These are phyloP conservation scores for Lantana camara DNA, from an alignment of 257 asterid species.

Conservation along the genomic window DNA sequence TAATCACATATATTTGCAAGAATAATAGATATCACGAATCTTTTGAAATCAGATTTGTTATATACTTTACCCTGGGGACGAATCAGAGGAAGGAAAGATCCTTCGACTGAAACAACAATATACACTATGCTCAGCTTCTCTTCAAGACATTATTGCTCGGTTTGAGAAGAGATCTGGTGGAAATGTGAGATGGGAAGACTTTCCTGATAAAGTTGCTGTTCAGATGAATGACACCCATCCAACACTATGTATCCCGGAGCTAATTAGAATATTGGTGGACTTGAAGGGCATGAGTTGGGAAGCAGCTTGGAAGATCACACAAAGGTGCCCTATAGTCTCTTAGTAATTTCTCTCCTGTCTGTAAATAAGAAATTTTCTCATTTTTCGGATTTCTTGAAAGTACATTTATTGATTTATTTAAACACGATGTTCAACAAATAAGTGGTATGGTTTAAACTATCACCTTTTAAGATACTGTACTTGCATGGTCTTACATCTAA, in stretches of 20 bases:
- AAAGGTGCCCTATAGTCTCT: slow-evolving; percentile 46
- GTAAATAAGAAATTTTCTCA: not conserved
- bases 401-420: slow-evolving; percentile 5
- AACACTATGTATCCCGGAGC: slow-evolving; percentile 84
- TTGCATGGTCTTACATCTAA: not conserved
- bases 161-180: slow-evolving; percentile 77
- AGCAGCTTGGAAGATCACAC: slow-evolving; percentile 80
- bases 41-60: slow-evolving; percentile 64
- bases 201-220: slow-evolving; percentile 90
- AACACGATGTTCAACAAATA: not conserved
- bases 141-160: slow-evolving; percentile 78
- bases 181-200: slow-evolving; percentile 65
- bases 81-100: slow-evolving; percentile 68
- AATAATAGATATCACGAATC: slow-evolving; percentile 18
- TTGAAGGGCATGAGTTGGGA: slow-evolving; percentile 78
- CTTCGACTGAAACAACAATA: slow-evolving; percentile 85
- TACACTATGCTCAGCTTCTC: slow-evolving; percentile 88
- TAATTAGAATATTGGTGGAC: slow-evolving; percentile 83
- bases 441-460: not conserved
- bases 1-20: slow-evolving; percentile 8
- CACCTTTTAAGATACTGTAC: not conserved
- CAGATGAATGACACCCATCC: slow-evolving; percentile 97
- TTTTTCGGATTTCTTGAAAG: not conserved
- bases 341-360: not conserved
- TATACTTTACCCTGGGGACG: slow-evolving; percentile 86